Percentiles rank a stretch among this genome's conserved stretches.
These are phyloP conservation scores for Asterionellopsis glacialis DNA, from an alignment of 108 stramenopile genomes.

Conservation along the genomic window DNA sequence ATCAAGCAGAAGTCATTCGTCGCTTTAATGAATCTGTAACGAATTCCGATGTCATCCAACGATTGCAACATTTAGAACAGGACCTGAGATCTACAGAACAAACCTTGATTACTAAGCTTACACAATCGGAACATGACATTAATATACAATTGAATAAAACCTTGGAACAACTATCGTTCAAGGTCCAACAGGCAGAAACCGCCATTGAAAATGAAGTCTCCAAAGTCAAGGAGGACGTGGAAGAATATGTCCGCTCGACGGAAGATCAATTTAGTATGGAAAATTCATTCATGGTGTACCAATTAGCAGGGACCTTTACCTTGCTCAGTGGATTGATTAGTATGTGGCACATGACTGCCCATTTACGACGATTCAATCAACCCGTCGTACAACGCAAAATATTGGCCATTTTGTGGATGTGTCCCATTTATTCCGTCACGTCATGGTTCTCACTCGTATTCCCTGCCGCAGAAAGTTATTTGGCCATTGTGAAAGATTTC, in stretches of 20 bases:
- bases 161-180: slow-evolving; percentile 28
- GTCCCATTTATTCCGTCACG: slow-evolving; percentile 73
- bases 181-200: slow-evolving; percentile 38
- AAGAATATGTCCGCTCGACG: slow-evolving; percentile 63
- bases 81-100: slow-evolving; percentile 25
- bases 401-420: slow-evolving; percentile 93
- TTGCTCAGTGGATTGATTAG: slow-evolving; percentile 80
- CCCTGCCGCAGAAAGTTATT: slow-evolving; percentile 65
- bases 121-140: slow-evolving; percentile 20
- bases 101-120: slow-evolving; percentile 18
- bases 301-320: slow-evolving; percentile 89
- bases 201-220: slow-evolving; percentile 50
- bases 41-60: slow-evolving; percentile 65
- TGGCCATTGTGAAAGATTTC: slow-evolving; percentile 85
- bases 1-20: slow-evolving; percentile 52
- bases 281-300: slow-evolving; percentile 91
- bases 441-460: slow-evolving; percentile 84
- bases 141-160: slow-evolving; percentile 29
- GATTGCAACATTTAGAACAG: slow-evolving; percentile 36
- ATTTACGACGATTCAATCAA: slow-evolving; percentile 75
- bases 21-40: slow-evolving; percentile 76
- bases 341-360: slow-evolving; percentile 92
- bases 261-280: slow-evolving; percentile 90
- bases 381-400: slow-evolving; percentile 87
- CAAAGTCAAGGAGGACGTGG: slow-evolving; percentile 60